Evolutionary conservation across 805 yeast genomes (phyloP).

Genomic region (Nakazawaea peltata): DNA sequence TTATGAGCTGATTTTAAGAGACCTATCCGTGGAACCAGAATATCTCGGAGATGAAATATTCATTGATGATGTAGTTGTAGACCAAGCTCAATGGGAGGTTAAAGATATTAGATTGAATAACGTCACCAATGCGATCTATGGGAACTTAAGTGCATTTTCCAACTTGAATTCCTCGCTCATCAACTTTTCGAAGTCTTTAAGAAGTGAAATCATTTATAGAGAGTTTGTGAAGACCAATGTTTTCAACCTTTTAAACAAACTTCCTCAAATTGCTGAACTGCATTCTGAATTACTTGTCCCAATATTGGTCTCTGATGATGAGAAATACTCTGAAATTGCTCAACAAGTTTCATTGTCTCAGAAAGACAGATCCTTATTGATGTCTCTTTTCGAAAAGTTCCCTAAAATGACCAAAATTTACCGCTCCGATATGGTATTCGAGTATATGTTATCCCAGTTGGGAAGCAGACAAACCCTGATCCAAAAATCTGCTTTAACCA

Average conservation of each 20-base stretch:
- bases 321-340: conserved; percentile 14
- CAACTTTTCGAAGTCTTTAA: conserved; percentile 23
- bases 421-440: conserved; percentile 44
- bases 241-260: conserved; percentile 43
- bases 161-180: conserved; percentile 28
- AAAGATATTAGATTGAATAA: conserved; percentile 36
- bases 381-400: conserved; percentile 59
- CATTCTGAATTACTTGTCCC: conserved; percentile 52
- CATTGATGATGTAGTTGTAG: conserved; percentile 8
- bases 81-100: conserved; percentile 29
- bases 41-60: conserved; percentile 13
- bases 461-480: conserved; percentile 52
- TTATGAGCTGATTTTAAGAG: conserved; percentile 22
- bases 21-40: conserved; percentile 14
- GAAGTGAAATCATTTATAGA: conserved; percentile 32
- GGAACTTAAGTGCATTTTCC: conserved; percentile 24
- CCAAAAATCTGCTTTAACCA: conserved; percentile 67
- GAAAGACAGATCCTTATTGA: conserved; percentile 47
- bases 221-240: conserved; percentile 45
- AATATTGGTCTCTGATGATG: conserved; percentile 33
- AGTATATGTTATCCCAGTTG: conserved; percentile 45
- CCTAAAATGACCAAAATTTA: conserved; percentile 50
- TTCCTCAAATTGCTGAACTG: conserved; percentile 66
- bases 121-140: conserved; percentile 24
- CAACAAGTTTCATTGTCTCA: conserved; percentile 29